Percentiles rank a stretch among this genome's conserved stretches.
Conservation (phyloP, 2,329 filamentous ascomycete species). For the Leptoxyphium fumago region DNA sequence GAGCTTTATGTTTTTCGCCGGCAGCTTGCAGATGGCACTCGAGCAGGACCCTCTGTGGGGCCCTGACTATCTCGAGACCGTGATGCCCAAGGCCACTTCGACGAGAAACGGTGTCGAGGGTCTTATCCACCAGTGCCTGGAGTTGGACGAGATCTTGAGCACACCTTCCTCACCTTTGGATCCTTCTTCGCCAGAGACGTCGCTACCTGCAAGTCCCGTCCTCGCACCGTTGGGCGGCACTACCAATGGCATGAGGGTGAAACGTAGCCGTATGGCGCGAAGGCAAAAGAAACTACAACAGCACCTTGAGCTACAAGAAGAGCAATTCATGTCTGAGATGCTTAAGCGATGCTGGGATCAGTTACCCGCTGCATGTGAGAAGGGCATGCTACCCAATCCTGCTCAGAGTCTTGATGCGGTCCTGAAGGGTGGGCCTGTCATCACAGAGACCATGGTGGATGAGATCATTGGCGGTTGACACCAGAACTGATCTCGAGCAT, state of each 20-base stretch:
- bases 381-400: neutral
- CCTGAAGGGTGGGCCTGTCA: neutral
- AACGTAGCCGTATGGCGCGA: constrained; percentile 30
- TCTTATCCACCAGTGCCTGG: constrained; percentile 32
- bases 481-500: neutral
- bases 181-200: constrained; percentile 8
- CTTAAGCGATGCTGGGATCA: neutral
- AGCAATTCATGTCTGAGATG: neutral
- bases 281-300: constrained; percentile 28
- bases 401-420: neutral
- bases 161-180: constrained; percentile 12
- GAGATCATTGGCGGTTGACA: neutral
- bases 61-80: constrained; percentile 27
- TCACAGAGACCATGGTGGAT: neutral
- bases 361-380: neutral
- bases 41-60: constrained; percentile 30
- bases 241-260: constrained; percentile 19
- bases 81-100: constrained; percentile 28
- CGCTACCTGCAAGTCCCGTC: constrained; percentile 8
- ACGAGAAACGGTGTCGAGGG: constrained; percentile 30
- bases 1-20: constrained; percentile 26
- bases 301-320: neutral
- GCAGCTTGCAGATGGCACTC: constrained; percentile 26
- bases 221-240: constrained; percentile 13
- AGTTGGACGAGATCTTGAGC: constrained; percentile 22